phyloP scores from a whole-genome alignment of 2,329 filamentous ascomycete species.

The Fonsecaea nubica region DNA sequence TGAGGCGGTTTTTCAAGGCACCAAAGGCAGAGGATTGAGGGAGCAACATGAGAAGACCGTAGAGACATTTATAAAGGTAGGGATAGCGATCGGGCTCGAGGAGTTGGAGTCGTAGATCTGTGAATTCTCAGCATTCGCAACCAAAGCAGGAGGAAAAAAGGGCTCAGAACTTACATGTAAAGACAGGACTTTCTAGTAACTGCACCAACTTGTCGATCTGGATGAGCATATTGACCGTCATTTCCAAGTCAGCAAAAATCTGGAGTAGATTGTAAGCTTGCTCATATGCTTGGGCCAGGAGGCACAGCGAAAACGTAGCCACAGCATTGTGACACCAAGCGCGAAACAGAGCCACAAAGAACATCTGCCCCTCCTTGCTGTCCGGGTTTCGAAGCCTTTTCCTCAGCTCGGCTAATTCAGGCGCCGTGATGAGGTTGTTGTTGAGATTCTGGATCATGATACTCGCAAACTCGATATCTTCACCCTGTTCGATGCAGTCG shows the following conservation, averaged over 20 bases:
- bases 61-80: constrained; percentile 95
- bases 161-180: constrained; percentile 75
- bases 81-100: constrained; percentile 95
- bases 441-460: constrained; percentile 99
- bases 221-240: constrained; percentile 98
- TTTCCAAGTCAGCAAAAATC: constrained; percentile 95
- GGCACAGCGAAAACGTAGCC: constrained; percentile 92
- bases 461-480: constrained; percentile 96
- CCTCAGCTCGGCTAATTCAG: constrained; percentile 86
- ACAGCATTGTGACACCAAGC: constrained; percentile 99
- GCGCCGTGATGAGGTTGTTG: constrained; percentile 97
- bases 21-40: constrained; percentile 97
- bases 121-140: constrained; percentile 10
- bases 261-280: constrained; percentile 95
- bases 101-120: constrained; percentile 90
- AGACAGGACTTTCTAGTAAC: constrained; percentile 93
- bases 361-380: constrained; percentile 90
- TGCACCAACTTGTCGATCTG: constrained; percentile 99
- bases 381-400: constrained; percentile 91
- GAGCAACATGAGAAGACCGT: constrained; percentile 96
- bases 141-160: background rate
- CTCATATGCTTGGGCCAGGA: constrained; percentile 96
- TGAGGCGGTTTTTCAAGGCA: constrained; percentile 92
- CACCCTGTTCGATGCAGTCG: constrained; percentile 95
- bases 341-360: constrained; percentile 92